Evolutionary conservation across 495 filamentous ascomycete species (phyloP).

Genomic region (Annulohypoxylon stygium): DNA sequence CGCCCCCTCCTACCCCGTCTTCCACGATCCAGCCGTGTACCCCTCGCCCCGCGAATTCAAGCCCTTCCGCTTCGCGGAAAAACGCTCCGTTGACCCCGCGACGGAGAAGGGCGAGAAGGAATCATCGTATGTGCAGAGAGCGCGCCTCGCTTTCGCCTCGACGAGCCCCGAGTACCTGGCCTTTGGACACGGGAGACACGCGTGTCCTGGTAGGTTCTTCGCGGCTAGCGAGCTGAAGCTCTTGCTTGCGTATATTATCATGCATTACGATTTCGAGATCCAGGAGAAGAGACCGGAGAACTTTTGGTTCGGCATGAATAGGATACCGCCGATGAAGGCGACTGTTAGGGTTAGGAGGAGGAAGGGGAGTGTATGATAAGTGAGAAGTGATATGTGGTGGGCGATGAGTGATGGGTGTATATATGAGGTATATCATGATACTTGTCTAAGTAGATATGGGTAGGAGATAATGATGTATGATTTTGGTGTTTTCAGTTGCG

Average conservation of each 20-base stretch:
- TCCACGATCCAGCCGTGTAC: constrained; percentile 46
- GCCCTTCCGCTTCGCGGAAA: constrained; percentile 51
- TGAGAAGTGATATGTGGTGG: neutral
- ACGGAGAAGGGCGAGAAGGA: neutral
- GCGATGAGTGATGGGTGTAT: neutral
- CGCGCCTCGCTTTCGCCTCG: constrained; percentile 49
- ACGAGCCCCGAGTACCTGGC: constrained; percentile 52
- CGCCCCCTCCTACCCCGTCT: constrained; percentile 42
- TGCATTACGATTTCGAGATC: constrained; percentile 57
- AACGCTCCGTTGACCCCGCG: constrained; percentile 19
- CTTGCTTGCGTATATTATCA: constrained; percentile 55
- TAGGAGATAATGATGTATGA: neutral
- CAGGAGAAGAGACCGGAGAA: constrained; percentile 48
- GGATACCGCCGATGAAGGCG: constrained; percentile 53
- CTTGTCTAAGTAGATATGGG: neutral
- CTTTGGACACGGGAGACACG: constrained; percentile 55
- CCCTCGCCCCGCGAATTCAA: constrained; percentile 41
- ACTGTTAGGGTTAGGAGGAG: constrained; percentile 55
- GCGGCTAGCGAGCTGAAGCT: constrained; percentile 58
- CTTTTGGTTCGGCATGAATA: constrained; percentile 52
- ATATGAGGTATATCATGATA: neutral
- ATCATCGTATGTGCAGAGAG: constrained; percentile 49
- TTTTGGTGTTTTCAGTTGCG: neutral
- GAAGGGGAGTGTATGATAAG: constrained; percentile 20
- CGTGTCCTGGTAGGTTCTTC: constrained; percentile 62